Percentiles rank a stretch among this genome's conserved stretches.
These are phyloP conservation scores for Yamagishiella unicocca DNA, from an alignment of 139 green algal genomes.

Conservation along the genomic window DNA sequence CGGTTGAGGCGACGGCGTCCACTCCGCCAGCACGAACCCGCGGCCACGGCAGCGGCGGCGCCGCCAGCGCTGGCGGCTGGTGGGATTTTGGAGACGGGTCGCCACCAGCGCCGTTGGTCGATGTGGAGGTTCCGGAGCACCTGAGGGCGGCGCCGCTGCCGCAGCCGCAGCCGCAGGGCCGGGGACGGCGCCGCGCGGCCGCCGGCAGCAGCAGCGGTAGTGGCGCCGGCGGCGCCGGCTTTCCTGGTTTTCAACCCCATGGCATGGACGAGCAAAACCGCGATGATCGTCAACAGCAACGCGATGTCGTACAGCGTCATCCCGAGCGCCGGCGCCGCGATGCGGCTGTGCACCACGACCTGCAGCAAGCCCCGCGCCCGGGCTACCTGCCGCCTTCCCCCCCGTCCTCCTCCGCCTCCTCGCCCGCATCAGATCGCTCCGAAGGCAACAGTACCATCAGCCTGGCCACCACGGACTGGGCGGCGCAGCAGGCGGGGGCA, in stretches of 20 bases:
- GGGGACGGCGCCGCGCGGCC: neutral
- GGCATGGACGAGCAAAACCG: neutral
- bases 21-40: too few species aligned
- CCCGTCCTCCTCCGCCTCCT: too few species aligned
- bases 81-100: neutral
- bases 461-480: neutral
- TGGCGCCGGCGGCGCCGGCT: neutral
- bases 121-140: constrained; percentile 13
- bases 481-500: neutral
- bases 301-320: too few species aligned
- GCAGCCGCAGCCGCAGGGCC: neutral
- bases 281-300: too few species aligned
- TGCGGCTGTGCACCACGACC: too few species aligned
- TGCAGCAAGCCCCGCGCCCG: too few species aligned
- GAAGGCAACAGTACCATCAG: neutral
- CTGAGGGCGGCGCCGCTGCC: neutral
- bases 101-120: neutral
- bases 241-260: neutral
- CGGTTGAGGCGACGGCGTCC: too few species aligned
- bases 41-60: neutral
- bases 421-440: too few species aligned
- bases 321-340: too few species aligned
- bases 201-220: neutral
- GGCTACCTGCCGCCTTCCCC: too few species aligned
- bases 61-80: neutral